Evolutionary conservation across 441 rosid species (phyloP).

Genomic region (Geranium incanum): DNA sequence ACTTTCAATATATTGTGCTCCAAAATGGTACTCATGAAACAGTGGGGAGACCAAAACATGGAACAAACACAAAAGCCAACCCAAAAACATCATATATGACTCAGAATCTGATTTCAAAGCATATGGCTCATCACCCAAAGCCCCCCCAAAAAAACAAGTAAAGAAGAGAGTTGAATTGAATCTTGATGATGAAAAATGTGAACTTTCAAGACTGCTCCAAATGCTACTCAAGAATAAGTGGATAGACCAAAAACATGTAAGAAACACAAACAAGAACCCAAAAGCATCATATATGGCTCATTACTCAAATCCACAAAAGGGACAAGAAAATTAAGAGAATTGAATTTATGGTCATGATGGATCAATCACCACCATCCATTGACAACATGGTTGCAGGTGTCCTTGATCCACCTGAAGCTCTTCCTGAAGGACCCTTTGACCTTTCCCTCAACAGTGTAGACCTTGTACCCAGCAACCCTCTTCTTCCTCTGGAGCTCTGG

Average conservation of each 20-base stretch:
- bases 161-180: conserved; percentile 12
- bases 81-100: too few species aligned
- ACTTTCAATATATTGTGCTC: too few species aligned
- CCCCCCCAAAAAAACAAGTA: background rate
- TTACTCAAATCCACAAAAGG: conserved; percentile 14
- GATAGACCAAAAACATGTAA: too few species aligned
- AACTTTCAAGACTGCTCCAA: too few species aligned
- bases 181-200: background rate
- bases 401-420: conserved; percentile 81
- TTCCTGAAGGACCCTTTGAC: conserved; percentile 75
- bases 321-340: background rate
- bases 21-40: too few species aligned
- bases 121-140: too few species aligned
- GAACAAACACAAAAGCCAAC: too few species aligned
- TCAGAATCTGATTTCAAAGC: too few species aligned
- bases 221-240: background rate
- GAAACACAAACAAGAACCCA: too few species aligned
- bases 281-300: too few species aligned
- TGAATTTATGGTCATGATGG: conserved; percentile 5
- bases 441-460: conserved; percentile 69
- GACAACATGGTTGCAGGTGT: conserved; percentile 49
- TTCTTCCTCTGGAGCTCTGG: conserved; percentile 85
- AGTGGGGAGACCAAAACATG: too few species aligned
- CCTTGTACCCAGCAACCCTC: conserved; percentile 78
- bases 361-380: conserved; percentile 49